These are phyloP conservation scores for Musa beccarii DNA, from an alignment of 176 grass and related monocot genomes.

Conservation along the genomic window DNA sequence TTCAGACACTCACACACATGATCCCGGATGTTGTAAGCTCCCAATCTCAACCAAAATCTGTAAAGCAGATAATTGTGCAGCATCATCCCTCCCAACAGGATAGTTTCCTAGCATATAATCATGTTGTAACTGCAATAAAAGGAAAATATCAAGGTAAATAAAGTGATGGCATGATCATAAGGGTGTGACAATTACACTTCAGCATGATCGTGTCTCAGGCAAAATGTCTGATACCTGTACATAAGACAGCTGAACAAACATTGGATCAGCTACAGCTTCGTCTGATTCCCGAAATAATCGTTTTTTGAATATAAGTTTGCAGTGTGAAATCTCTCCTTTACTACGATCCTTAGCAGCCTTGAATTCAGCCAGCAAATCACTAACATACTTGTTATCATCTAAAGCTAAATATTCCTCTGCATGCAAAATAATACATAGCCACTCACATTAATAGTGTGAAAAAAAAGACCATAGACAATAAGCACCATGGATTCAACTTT, in stretches of 20 bases:
- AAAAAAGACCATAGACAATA: neutral
- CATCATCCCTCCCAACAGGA: constrained; percentile 96
- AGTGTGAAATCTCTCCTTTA: constrained; percentile 97
- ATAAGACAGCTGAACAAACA: constrained; percentile 97
- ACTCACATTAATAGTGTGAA: neutral
- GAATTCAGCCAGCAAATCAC: constrained; percentile 95
- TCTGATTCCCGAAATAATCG: constrained; percentile 96
- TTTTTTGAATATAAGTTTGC: constrained; percentile 98
- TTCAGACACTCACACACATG: constrained; percentile 66
- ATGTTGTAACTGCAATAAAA: constrained; percentile 69
- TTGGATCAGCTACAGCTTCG: constrained; percentile 88
- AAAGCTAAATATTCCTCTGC: constrained; percentile 94
- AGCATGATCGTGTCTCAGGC: neutral
- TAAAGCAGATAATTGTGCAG: constrained; percentile 83
- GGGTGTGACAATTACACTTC: neutral
- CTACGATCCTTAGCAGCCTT: constrained; percentile 86
- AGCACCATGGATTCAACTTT: neutral
- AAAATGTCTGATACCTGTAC: constrained; percentile 52
- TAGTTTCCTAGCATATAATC: constrained; percentile 99
- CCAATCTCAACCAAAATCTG: constrained; percentile 93
- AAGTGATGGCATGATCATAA: neutral
- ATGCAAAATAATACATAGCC: constrained; percentile 11
- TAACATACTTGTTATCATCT: constrained; percentile 97
- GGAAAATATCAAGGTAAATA: too few relatives aligned
- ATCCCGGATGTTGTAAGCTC: constrained; percentile 74